Evolutionary conservation across 441 rosid genomes (phyloP), one percentile per base, ranked within the genome.

Genomic region (Croton setiger): DNA sequence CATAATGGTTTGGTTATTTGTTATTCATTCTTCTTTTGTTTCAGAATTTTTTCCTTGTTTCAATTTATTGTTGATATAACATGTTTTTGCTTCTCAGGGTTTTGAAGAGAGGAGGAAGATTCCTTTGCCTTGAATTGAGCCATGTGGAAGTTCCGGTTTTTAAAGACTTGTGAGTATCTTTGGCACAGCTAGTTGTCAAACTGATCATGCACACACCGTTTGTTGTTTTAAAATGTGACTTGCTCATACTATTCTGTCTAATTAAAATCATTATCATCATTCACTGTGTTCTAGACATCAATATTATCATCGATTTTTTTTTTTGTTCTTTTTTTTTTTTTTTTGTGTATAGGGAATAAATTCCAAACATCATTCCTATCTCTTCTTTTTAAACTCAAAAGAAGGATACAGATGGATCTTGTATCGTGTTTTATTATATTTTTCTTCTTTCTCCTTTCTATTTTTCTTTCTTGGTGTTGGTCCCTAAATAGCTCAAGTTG

Each of bases 101-200:
- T 64, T 78, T 92, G 68, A 88, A 87, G 80, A 84, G 84, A 17
- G 98, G 99, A 74, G 99, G 99, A 76, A 88, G 98, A 69, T 92
- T 95, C 72, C 82, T 92, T 64, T 94, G 99, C 85, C 93, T 94
- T 72, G 97, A 92, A 79, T 83, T 94, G 63, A 92, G 98, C 85
- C 98, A 92, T 54, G 93, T 92, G 62, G 94, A 94, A 39, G 78
- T 85, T 74, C 98, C 97, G 9, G 44, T 92, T 53, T 90, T 94
- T 56, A 94, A 94, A 79, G 89, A 94, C 69, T 45, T 92, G 98
- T 94, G 74, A 89, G 98, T 85, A 63, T 70, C 64, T 61, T 64
- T 69, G 39, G 48, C 43, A 17, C 54, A 51, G 21, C 7, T 52
- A 47, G 57, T 21, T 21, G 31, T 52, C 20, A 20, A 53, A 53